phyloP scores from a whole-genome alignment of 495 filamentous ascomycete species.

The Venustampulla echinocandica region DNA sequence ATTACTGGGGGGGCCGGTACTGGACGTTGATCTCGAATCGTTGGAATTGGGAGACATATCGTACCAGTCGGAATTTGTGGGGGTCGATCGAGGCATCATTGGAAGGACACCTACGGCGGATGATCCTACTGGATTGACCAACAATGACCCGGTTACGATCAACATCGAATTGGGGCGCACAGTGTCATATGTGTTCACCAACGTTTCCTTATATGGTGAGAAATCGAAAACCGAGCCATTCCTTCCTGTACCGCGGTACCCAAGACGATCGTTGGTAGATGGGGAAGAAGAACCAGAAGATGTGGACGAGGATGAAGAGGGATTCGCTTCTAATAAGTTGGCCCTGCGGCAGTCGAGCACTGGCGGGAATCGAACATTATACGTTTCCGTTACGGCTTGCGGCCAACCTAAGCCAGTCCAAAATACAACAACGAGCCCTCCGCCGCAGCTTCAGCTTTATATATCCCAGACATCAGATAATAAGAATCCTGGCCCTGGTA shows the following conservation, averaged over 20 bases:
- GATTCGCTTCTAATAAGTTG: not conserved
- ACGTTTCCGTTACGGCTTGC: conserved; percentile 76
- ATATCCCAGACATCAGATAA: conserved; percentile 60
- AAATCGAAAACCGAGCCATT: conserved; percentile 25
- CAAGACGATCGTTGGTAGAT: conserved; percentile 4
- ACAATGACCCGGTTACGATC: conserved; percentile 49
- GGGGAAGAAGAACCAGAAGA: not conserved
- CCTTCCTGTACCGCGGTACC: conserved; percentile 29
- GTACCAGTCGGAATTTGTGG: conserved; percentile 24
- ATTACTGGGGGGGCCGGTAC: conserved; percentile 24
- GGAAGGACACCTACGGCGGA: conserved; percentile 45
- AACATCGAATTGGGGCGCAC: conserved; percentile 51
- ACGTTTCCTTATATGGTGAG: conserved; percentile 31
- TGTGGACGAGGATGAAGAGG: not conserved
- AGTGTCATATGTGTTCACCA: conserved; percentile 47
- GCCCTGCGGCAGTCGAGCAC: conserved; percentile 8
- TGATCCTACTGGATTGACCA: conserved; percentile 37
- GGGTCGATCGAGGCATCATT: conserved; percentile 50
- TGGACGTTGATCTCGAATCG: conserved; percentile 31
- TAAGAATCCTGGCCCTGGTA: conserved; percentile 55
- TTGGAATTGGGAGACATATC: conserved; percentile 22
- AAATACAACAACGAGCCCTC: conserved; percentile 28
- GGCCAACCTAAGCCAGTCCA: conserved; percentile 47
- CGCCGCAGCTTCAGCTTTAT: conserved; percentile 70
- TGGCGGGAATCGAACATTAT: conserved; percentile 43